phyloP scores from a whole-genome alignment of 306 rosid genomes.

The Prunus persica region Prunus_persica_NCBIv2 NC_034014.1:27978001-27978500 shows the following conservation, averaged over 20 bases:
- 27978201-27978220: neutral
- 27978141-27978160: neutral
- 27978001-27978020: neutral
- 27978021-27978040: neutral
- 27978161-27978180: neutral
- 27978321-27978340: conserved; percentile 4
- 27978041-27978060: neutral
- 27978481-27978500: conserved; percentile 32
- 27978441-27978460: conserved; percentile 29
- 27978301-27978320: conserved; percentile 6
- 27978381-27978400: conserved; percentile 22
- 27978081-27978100: neutral
- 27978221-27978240: neutral
- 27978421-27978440: conserved; percentile 30
- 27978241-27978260: neutral
- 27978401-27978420: conserved; percentile 32
- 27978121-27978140: too few species aligned
- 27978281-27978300: neutral
- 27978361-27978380: conserved; percentile 26
- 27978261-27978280: neutral
- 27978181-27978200: neutral
- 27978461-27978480: conserved; percentile 29
- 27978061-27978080: neutral
- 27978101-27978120: neutral
- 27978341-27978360: conserved; percentile 24